Evolutionary conservation across 805 yeast genomes (phyloP).

Genomic region (Pichia gijzeniarum): DNA sequence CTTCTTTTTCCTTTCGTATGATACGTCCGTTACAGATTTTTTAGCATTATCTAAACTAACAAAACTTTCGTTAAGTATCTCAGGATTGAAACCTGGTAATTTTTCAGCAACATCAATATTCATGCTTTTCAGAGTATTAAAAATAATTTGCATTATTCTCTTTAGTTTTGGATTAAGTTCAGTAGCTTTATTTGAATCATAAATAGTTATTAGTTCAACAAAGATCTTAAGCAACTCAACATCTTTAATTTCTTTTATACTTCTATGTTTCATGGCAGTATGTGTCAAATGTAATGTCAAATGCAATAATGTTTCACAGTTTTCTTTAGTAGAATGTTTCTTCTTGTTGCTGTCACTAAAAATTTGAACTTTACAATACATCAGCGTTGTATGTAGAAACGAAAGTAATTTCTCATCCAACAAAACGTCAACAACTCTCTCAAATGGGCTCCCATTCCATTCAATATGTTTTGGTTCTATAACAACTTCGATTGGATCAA

Average conservation of each 20-base stretch:
- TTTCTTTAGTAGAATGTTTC: background rate
- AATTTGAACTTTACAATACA: conserved; percentile 26
- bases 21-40: conserved; percentile 28
- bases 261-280: conserved; percentile 32
- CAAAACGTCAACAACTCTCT: conserved; percentile 44
- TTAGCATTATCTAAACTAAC: conserved; percentile 4
- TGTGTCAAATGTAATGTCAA: conserved; percentile 64
- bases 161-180: conserved; percentile 5
- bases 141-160: conserved; percentile 5
- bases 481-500: conserved; percentile 40
- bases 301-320: conserved; percentile 48
- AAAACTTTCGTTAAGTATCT: conserved; percentile 13
- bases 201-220: conserved; percentile 4
- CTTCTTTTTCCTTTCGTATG: conserved; percentile 54
- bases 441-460: conserved; percentile 35
- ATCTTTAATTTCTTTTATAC: conserved; percentile 8
- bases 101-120: background rate
- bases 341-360: conserved; percentile 19
- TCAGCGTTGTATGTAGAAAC: conserved; percentile 45
- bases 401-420: conserved; percentile 46
- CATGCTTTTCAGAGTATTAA: conserved; percentile 1
- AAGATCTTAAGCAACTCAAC: conserved; percentile 6
- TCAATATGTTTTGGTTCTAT: conserved; percentile 47
- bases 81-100: conserved; percentile 7
- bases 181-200: conserved; percentile 5